Base-by-base conservation (phyloP, 2,329 filamentous ascomycete genomes). In the Venturia oleaginea region DNA sequence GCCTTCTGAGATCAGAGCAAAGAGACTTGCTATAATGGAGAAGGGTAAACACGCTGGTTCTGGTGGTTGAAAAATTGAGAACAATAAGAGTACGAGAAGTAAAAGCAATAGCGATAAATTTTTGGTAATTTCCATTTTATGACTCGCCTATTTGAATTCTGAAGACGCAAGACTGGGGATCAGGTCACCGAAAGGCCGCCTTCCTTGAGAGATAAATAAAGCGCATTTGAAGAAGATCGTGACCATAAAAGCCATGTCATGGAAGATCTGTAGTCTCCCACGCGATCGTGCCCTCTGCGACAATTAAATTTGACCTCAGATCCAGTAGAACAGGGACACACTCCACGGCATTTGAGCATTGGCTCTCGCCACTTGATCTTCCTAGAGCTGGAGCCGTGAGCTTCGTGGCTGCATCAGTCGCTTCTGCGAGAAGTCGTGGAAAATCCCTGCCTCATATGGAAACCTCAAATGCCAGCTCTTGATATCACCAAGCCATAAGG, bases 401-500 rank as follows among this genome's bases (percentile, higher is more conserved):
- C 43, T 46, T 24, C 19, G 17, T 22, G 1, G 19, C n/a, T 19
- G 43, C n/a, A 46, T 46, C 43, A 11, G n/a, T 22, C 10, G 19
- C 6, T 46, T 46, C n/a, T n/a, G n/a, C n/a, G n/a, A n/a, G n/a
- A n/a, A n/a, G n/a, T n/a, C n/a, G n/a, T n/a, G n/a, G n/a, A n/a
- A n/a, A n/a, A n/a, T n/a, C n/a, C n/a, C n/a, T n/a, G 37, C 10
- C 8, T 51, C n/a, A 8, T 13, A 27, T 22, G 10, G 5, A 51
- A 27, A 27, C 10, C 46, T 62, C 61, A 62, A 13, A 19, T 48
- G 22, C 27, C 61, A 19, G 32, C 19, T 62, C 42, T 62, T 19
- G 62, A 46, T 46, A 77, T 76, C 71, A 91, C 81, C 66, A 97
- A 89, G 62, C 88, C 87, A 76, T 92, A 99, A 0, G 94, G 94